Conservation (phyloP, 2,329 filamentous ascomycete genomes). For the Diplocarpon mali region DNA sequence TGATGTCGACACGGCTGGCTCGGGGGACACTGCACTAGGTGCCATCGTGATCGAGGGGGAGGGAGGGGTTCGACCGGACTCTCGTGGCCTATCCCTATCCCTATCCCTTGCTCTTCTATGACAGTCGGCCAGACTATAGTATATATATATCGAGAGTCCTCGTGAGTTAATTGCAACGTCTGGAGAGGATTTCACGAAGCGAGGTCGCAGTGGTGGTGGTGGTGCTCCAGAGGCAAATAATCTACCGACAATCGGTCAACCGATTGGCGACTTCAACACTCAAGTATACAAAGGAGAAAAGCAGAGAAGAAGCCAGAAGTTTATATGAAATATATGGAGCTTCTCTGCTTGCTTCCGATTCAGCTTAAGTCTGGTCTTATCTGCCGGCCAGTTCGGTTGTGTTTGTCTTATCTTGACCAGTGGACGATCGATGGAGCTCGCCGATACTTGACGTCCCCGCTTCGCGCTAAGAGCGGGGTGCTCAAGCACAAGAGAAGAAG, state of each 20-base stretch:
- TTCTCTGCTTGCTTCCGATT: neutral
- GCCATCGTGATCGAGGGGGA: conserved; percentile 35
- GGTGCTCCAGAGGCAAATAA: too few relatives aligned
- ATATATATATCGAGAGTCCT: too few relatives aligned
- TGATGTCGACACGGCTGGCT: conserved; percentile 30
- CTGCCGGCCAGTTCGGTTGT: conserved; percentile 1
- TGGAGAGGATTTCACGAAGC: too few relatives aligned
- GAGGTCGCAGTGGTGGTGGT: too few relatives aligned
- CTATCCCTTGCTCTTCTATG: too few relatives aligned
- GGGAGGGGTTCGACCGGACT: neutral
- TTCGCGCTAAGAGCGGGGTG: conserved; percentile 7
- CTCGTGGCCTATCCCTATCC: neutral
- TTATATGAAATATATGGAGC: neutral
- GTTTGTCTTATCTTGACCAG: conserved; percentile 5
- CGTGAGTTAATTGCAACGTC: too few relatives aligned
- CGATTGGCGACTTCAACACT: too few relatives aligned
- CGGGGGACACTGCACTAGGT: conserved; percentile 42
- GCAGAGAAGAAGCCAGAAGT: neutral
- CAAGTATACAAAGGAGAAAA: too few relatives aligned
- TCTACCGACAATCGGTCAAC: too few relatives aligned
- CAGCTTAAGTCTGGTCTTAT: neutral
- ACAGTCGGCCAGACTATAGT: too few relatives aligned
- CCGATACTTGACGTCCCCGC: neutral
- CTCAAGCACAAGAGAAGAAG: neutral
- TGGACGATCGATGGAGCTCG: conserved; percentile 4